Conservation (phyloP, 495 filamentous ascomycete genomes). For the Bacidia gigantensis region DNA sequence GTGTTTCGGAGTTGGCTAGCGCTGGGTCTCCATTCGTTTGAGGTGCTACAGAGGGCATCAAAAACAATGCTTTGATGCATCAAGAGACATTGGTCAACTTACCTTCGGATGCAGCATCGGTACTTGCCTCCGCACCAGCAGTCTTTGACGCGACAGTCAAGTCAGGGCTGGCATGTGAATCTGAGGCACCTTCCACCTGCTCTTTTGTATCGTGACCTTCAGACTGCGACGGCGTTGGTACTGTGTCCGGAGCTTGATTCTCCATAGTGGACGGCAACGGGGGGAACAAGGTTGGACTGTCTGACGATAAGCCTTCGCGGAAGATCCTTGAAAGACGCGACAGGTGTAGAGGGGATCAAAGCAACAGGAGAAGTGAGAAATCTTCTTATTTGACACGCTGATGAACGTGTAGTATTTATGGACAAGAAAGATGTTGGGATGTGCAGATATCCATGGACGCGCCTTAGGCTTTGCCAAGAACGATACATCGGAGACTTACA, state of each 20-base stretch:
- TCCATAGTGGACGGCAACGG: background rate
- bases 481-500: constrained; percentile 3
- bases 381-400: no score
- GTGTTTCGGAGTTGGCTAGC: background rate
- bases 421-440: no score
- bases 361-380: no score
- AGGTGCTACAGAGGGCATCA: no score
- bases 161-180: background rate
- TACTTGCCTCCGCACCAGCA: background rate
- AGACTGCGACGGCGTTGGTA: background rate
- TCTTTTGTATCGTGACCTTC: background rate
- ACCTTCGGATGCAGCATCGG: background rate
- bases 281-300: background rate
- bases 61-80: no score
- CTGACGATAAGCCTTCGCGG: background rate
- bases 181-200: background rate
- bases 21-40: constrained; percentile 10
- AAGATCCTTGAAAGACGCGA: background rate
- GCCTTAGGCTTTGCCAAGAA: no score
- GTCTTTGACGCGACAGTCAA: background rate
- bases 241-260: background rate
- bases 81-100: no score
- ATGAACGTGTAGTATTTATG: no score
- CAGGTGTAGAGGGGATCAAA: no score
- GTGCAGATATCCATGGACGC: no score